phyloP scores from a whole-genome alignment of 306 rosid species.

The Gastrolobium bilobum region DNA sequence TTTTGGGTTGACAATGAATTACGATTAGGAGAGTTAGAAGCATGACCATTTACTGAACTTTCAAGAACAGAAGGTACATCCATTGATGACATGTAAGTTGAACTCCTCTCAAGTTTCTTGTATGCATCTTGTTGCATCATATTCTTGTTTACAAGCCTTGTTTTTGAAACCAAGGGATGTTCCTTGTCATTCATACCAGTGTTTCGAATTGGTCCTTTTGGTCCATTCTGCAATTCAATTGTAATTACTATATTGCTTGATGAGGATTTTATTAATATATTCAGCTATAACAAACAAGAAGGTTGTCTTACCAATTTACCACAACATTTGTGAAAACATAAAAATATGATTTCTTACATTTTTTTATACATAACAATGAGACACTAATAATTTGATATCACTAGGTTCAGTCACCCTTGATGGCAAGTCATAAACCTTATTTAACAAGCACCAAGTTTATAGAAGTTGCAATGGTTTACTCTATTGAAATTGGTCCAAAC shows the following conservation, averaged over 20 bases:
- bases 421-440: not conserved
- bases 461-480: not conserved
- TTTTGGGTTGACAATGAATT: constrained; percentile 52
- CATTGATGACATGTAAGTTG: constrained; percentile 58
- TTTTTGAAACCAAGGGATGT: constrained; percentile 48
- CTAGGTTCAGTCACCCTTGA: not conserved
- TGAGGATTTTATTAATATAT: constrained; percentile 28
- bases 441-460: constrained; percentile 11
- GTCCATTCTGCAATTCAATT: constrained; percentile 62
- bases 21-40: constrained; percentile 57
- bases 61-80: constrained; percentile 68
- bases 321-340: constrained; percentile 1
- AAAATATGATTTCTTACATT: not conserved
- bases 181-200: constrained; percentile 50
- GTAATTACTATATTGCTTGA: constrained; percentile 29
- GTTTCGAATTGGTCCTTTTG: constrained; percentile 35
- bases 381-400: not conserved
- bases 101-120: constrained; percentile 55
- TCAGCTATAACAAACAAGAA: constrained; percentile 15
- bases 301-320: not conserved
- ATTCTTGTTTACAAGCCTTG: constrained; percentile 48
- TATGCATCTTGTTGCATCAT: constrained; percentile 45
- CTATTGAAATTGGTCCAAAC: constrained; percentile 8
- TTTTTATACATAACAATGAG: not conserved
- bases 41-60: constrained; percentile 58